Evolutionary conservation across 805 yeast species (phyloP), one percentile per base, ranked within the genome.

Genomic region (Cyberlindnera subsufficiens): DNA sequence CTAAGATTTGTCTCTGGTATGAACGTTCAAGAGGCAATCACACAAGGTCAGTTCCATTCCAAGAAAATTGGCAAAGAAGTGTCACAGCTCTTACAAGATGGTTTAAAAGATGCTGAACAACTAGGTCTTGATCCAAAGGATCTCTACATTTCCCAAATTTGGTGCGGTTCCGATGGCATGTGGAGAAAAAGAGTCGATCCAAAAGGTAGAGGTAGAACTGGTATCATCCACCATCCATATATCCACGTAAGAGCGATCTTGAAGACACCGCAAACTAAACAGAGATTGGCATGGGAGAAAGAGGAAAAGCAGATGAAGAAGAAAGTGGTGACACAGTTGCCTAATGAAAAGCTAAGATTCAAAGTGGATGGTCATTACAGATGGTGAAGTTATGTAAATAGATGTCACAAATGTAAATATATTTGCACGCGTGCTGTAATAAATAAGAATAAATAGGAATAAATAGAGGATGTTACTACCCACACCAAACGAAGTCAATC

Each of bases 201-300:
- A 59, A 89, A 88, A 68, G 96, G 93, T 50, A 80, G 98, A 68
- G 96, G 96, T 50, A 78, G 96, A 63, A 72, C 77, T 17, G 98
- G 98, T 60, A 65, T 86, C 44, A 74, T 85, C 39, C 74, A 72
- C 29, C 93, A 86, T 57, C 79, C 85, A 47, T 84, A 76, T 60
- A 80, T 88, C 40, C 96, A 91, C 63, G 78, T 90, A 29, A 79
- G 83, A 66, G 86, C 86, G 36, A 72, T 91, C 44, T 69, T 91
- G 44, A 83, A 80, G 60, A 75, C 87, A 5, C 72, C 77, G 37
- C 78, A 77, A 50, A 85, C 95, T 13, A 66, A 71, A 55, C 60
- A 67, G 47, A 74, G 95, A 63, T 57, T 77, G 42, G 75, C 68
- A 14, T 77, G 75, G 68, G 95, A 86, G 58, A 65, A 69, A 47